phyloP scores from a whole-genome alignment of 2,329 filamentous ascomycete genomes.

The Aspergillus tubingensis region DNA sequence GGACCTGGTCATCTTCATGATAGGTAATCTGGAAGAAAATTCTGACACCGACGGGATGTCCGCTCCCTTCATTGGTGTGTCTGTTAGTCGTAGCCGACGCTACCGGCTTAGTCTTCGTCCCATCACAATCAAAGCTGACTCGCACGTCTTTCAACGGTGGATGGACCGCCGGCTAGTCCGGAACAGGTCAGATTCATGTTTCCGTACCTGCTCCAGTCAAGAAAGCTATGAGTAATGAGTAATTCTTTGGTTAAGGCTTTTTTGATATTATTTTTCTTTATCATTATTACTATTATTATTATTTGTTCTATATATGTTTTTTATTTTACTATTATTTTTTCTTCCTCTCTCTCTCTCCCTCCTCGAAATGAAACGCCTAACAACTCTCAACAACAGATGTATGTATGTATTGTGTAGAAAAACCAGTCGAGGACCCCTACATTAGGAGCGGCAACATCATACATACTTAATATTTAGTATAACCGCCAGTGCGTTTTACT shows the following conservation, averaged over 20 bases:
- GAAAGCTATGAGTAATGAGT: neutral
- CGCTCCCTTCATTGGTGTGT: neutral
- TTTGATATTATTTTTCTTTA: no score
- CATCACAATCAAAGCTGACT: slow-evolving; percentile 18
- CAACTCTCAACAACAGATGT: no score
- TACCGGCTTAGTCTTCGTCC: slow-evolving; percentile 8
- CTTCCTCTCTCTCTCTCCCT: no score
- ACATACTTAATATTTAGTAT: no score
- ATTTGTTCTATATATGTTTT: no score
- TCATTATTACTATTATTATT: no score
- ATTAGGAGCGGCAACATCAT: no score
- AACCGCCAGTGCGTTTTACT: neutral
- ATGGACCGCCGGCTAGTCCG: neutral
- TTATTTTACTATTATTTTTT: no score
- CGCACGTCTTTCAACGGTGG: neutral
- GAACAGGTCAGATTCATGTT: neutral
- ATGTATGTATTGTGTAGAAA: no score
- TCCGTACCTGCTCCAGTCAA: neutral
- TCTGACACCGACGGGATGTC: neutral
- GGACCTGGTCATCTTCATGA: neutral
- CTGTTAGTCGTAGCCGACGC: neutral
- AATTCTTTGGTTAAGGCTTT: neutral
- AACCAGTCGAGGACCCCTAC: no score
- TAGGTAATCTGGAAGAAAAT: neutral
- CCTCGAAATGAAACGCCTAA: no score